phyloP scores from a whole-genome alignment of 257 asterid genomes.

The Solanum neorickii region DNA sequence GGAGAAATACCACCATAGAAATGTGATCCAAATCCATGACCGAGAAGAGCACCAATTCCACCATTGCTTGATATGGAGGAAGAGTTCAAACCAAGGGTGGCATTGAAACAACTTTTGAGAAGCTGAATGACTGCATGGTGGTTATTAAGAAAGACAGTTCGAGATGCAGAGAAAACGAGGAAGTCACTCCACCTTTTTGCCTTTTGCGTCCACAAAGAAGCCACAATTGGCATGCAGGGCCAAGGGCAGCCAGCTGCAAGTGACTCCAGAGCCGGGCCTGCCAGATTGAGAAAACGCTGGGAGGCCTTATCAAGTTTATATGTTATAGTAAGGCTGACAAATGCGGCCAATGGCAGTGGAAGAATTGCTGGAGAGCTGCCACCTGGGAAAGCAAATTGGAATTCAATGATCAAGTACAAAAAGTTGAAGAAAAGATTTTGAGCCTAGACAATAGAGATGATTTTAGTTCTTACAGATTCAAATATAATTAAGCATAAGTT shows the following conservation, averaged over 20 bases:
- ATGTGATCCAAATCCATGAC: conserved; percentile 97
- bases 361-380: conserved; percentile 80
- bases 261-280: conserved; percentile 93
- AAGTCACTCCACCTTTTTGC: conserved; percentile 91
- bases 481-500: not conserved
- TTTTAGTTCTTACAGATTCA: not conserved
- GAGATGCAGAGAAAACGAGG: conserved; percentile 86
- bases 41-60: conserved; percentile 85
- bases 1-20: conserved; percentile 82
- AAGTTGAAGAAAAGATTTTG: not conserved
- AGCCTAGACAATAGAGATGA: not conserved
- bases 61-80: conserved; percentile 59
- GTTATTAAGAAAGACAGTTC: conserved; percentile 93
- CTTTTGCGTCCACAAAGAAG: conserved; percentile 94
- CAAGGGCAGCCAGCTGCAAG: conserved; percentile 99
- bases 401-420: not conserved
- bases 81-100: conserved; percentile 50
- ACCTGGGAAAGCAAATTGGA: conserved; percentile 31
- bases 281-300: conserved; percentile 85
- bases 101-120: conserved; percentile 67
- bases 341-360: conserved; percentile 96
- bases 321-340: conserved; percentile 94
- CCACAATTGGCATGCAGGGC: conserved; percentile 99
- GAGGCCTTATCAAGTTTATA: conserved; percentile 91
- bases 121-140: conserved; percentile 83